Evolutionary conservation across 345 rosid genomes (phyloP), one percentile per base, ranked within the genome.

Genomic region (Citrus unshiu): DNA sequence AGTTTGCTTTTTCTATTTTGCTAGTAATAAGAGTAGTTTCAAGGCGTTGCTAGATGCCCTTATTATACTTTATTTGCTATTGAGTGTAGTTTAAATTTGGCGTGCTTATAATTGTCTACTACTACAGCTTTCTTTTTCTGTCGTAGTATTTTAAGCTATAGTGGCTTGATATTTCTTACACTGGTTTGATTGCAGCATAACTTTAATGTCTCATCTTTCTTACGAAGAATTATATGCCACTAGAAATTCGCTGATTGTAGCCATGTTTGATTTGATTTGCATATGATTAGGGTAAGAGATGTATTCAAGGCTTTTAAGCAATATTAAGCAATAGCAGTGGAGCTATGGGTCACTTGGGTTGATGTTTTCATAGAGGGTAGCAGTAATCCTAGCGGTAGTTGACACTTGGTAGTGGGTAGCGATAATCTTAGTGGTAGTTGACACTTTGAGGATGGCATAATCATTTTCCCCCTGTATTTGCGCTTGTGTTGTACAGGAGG

Each of bases 21-120:
- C 86, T 86, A 87, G 89, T 80, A 93, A 90, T 90, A 95, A 95
- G 90, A 82, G 87, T 87, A 86, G 86, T 88, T 86, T 86, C 80
- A 72, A 83, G 91, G 90, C 88, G 16, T 87, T 87, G 65, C 77
- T 82, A 85, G 89, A 79, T 91, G 88, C 90, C 87, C 81, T 76
- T 76, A 39, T 81, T 81, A 83, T 77, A 81, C 83, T 85, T 82
- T 75, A 83, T 90, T 86, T 90, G 83, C 80, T 80, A 74, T 82
- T 85, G 87, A 88, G 90, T 91, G 95, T 89, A 87, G 96, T 80
- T 86, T 81, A 82, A 84, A 82, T 84, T 88, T 87, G 90, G 88
- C 81, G 78, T 91, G 96, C 89, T 87, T 88, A 84, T 88, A 73
- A 84, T 79, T 87, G 73, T 89, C 81, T 90, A 84, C 88, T 88